A percentile compares a stretch with the other conserved stretches of the same genome.
Conservation (phyloP, 139 green algal species). For the Chlamydomonas sp. region DNA sequence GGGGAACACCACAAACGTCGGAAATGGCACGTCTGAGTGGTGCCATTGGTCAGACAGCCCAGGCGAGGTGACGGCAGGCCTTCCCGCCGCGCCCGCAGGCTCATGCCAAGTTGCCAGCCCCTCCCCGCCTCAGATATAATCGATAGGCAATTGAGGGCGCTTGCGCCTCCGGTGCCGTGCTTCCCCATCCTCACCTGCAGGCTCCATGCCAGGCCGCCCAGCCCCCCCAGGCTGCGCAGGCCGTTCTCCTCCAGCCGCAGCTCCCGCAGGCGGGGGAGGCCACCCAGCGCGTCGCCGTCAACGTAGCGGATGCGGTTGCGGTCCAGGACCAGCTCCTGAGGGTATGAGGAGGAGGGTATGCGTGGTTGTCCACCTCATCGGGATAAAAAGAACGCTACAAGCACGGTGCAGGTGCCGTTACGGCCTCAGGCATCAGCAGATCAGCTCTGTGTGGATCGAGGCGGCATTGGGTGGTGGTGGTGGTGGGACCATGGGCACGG, state of each 20-base stretch:
- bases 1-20: not conserved
- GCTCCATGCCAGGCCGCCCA: constrained; percentile 62
- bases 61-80: too few species aligned
- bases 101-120: not conserved
- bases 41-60: too few species aligned
- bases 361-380: not conserved
- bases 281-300: constrained; percentile 55
- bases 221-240: constrained; percentile 58
- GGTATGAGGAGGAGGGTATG: not conserved
- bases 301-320: constrained; percentile 68
- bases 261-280: constrained; percentile 56
- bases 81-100: too few species aligned
- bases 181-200: constrained; percentile 52
- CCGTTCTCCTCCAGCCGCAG: constrained; percentile 70
- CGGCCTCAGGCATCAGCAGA: too few species aligned
- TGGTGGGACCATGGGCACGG: too few species aligned
- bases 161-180: not conserved
- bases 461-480: too few species aligned
- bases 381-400: too few species aligned
- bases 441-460: too few species aligned
- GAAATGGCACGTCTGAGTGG: too few species aligned
- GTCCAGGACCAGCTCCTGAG: constrained; percentile 75
- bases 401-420: too few species aligned
- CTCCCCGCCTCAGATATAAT: too few species aligned
- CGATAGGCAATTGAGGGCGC: not conserved